phyloP scores from a whole-genome alignment of 2,329 filamentous ascomycete genomes.

The Trichoderma sp. region DNA sequence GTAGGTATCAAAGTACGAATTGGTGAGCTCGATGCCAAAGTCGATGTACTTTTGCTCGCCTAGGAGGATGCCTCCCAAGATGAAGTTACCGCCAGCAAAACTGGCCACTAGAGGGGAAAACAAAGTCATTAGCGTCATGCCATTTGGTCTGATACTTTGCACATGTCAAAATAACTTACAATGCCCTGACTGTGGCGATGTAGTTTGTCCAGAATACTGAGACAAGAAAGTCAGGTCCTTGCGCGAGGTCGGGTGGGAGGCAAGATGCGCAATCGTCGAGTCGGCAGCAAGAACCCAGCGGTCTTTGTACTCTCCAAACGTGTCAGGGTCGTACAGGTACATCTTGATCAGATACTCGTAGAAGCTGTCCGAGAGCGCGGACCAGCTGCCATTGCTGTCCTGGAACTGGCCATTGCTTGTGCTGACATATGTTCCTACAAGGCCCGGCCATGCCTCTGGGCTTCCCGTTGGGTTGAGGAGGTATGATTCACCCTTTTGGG shows the following conservation, averaged over 20 bases:
- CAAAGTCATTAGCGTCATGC: background rate
- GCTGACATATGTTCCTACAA: constrained; percentile 69
- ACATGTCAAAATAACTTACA: constrained; percentile 40
- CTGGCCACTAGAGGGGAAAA: constrained; percentile 61
- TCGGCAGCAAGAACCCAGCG: constrained; percentile 76
- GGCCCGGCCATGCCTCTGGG: constrained; percentile 73
- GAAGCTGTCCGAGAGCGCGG: constrained; percentile 74
- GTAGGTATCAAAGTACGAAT: constrained; percentile 76
- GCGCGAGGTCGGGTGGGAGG: constrained; percentile 65
- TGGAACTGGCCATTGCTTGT: constrained; percentile 66
- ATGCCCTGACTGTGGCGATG: constrained; percentile 52
- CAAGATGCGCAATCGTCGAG: constrained; percentile 70
- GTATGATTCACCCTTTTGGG: constrained; percentile 68
- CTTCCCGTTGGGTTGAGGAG: constrained; percentile 62
- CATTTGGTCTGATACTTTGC: background rate
- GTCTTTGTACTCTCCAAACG: constrained; percentile 67
- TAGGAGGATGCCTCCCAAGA: constrained; percentile 75
- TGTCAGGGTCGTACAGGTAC: constrained; percentile 73
- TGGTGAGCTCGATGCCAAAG: constrained; percentile 71
- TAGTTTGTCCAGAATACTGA: constrained; percentile 51
- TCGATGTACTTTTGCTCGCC: constrained; percentile 65
- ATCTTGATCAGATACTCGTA: constrained; percentile 94
- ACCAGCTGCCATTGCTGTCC: constrained; percentile 72
- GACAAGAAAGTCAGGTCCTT: constrained; percentile 74
- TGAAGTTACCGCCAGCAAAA: constrained; percentile 83